A percentile compares a stretch with the other conserved stretches of the same genome.
phyloP scores from a whole-genome alignment of 495 filamentous ascomycete species.

The Astrothelium subdiscretum region DNA sequence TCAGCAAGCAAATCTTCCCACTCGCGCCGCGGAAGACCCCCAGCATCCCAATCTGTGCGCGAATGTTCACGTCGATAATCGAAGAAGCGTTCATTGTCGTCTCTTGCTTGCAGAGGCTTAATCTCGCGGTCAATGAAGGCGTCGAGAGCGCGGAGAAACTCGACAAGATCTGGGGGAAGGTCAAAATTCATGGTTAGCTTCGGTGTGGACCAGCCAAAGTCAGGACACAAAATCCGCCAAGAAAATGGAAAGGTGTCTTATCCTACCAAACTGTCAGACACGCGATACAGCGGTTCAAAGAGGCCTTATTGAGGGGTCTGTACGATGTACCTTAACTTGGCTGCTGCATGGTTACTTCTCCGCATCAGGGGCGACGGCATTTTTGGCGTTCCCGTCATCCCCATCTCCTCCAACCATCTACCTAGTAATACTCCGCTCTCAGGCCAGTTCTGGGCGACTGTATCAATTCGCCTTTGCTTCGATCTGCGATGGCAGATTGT shows the following conservation, averaged over 20 bases:
- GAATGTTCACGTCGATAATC: constrained; percentile 47
- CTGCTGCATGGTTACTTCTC: too few relatives aligned
- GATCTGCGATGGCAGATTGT: too few relatives aligned
- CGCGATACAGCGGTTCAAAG: too few relatives aligned
- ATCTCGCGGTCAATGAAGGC: constrained; percentile 43
- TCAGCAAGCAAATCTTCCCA: constrained; percentile 43
- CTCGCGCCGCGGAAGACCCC: constrained; percentile 41
- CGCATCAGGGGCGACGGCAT: too few relatives aligned
- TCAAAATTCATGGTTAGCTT: constrained; percentile 43
- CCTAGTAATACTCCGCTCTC: too few relatives aligned
- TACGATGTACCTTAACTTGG: too few relatives aligned
- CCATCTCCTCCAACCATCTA: too few relatives aligned
- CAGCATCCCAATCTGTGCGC: constrained; percentile 42
- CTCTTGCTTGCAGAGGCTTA: constrained; percentile 35
- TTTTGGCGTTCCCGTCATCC: too few relatives aligned
- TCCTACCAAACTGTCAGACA: too few relatives aligned
- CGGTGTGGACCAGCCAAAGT: background rate
- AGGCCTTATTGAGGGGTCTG: too few relatives aligned
- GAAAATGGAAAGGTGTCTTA: background rate
- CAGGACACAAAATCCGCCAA: background rate
- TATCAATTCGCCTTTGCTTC: too few relatives aligned
- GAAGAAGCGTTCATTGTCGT: constrained; percentile 51
- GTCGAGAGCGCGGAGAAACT: constrained; percentile 38
- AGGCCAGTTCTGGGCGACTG: too few relatives aligned
- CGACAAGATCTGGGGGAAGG: constrained; percentile 35